These are phyloP conservation scores for Pseudocercospora cruenta DNA, from an alignment of 2,329 filamentous ascomycete species.

Conservation along the genomic window DNA sequence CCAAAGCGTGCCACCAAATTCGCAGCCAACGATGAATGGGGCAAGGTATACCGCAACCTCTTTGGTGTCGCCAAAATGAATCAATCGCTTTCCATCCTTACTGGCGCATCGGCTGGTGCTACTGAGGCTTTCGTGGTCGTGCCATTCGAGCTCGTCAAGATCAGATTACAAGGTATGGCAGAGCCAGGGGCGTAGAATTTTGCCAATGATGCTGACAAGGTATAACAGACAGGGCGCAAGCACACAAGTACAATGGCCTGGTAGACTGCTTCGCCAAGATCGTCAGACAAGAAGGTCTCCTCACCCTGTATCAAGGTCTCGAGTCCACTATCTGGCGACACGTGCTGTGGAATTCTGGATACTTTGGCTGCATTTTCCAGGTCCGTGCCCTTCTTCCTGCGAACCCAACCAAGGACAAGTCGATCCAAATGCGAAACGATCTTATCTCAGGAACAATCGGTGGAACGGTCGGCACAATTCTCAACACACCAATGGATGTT, in stretches of 20 bases:
- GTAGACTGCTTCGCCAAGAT: slow-evolving; percentile 81
- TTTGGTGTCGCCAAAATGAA: slow-evolving; percentile 88
- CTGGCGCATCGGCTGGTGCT: slow-evolving; percentile 90
- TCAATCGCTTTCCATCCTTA: slow-evolving; percentile 87
- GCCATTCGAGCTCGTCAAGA: slow-evolving; percentile 98
- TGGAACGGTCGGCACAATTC: slow-evolving; percentile 84
- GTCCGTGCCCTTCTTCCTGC: slow-evolving; percentile 81
- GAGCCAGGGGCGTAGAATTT: background rate
- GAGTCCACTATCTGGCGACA: slow-evolving; percentile 98
- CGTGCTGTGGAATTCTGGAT: slow-evolving; percentile 89
- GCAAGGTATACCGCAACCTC: slow-evolving; percentile 83
- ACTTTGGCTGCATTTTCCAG: slow-evolving; percentile 99
- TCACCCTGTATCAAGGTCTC: slow-evolving; percentile 94
- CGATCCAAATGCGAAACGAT: slow-evolving; percentile 81
- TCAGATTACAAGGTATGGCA: slow-evolving; percentile 71
- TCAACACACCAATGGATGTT: slow-evolving; percentile 96
- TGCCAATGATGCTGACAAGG: slow-evolving; percentile 8
- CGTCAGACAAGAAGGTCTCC: slow-evolving; percentile 76
- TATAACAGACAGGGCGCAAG: slow-evolving; percentile 76
- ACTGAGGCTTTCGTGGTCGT: slow-evolving; percentile 97
- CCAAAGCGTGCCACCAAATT: slow-evolving; percentile 97
- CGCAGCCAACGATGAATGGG: slow-evolving; percentile 98
- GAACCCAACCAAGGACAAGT: slow-evolving; percentile 70
- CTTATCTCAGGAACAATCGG: slow-evolving; percentile 83
- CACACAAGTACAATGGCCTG: slow-evolving; percentile 83